Evolutionary conservation across 2,329 filamentous ascomycete species (phyloP).

Genomic region (Fusarium liriodendri): DNA sequence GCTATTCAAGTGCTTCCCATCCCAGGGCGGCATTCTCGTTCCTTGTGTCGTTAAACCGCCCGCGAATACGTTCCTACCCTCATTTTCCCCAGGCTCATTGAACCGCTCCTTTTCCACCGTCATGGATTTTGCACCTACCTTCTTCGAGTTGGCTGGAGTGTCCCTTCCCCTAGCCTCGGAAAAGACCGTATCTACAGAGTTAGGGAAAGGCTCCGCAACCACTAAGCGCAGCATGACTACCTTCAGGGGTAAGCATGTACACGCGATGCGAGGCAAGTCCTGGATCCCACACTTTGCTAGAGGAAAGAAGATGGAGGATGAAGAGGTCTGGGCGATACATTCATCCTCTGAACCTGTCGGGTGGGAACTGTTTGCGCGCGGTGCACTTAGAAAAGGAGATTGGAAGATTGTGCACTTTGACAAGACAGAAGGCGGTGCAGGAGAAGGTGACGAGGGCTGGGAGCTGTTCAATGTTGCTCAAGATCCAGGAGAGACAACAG

Average conservation of each 20-base stretch:
- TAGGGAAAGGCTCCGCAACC: not conserved
- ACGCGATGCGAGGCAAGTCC: constrained; percentile 59
- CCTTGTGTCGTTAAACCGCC: constrained; percentile 57
- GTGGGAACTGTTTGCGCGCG: constrained; percentile 47
- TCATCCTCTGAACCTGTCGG: not conserved
- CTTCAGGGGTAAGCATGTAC: constrained; percentile 58
- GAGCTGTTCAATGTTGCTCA: not conserved
- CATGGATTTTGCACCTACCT: not conserved
- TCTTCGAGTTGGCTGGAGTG: not conserved
- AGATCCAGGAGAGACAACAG: not conserved
- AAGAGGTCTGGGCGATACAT: not conserved
- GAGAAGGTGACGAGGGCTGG: constrained; percentile 33
- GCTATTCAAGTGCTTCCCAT: constrained; percentile 53
- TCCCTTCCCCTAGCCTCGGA: not conserved
- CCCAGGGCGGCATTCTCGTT: constrained; percentile 62
- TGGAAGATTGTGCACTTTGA: constrained; percentile 49
- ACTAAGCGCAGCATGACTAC: constrained; percentile 10
- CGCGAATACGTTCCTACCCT: not conserved
- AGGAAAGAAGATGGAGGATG: not conserved
- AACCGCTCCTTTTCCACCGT: not conserved
- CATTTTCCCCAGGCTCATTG: not conserved
- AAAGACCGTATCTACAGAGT: not conserved
- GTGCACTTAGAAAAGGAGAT: constrained; percentile 48
- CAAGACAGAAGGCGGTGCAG: constrained; percentile 37
- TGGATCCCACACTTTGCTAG: constrained; percentile 11